Evolutionary conservation across 352 stramenopile species (phyloP).

Genomic region (Phytophthora macrochlamydospora): DNA sequence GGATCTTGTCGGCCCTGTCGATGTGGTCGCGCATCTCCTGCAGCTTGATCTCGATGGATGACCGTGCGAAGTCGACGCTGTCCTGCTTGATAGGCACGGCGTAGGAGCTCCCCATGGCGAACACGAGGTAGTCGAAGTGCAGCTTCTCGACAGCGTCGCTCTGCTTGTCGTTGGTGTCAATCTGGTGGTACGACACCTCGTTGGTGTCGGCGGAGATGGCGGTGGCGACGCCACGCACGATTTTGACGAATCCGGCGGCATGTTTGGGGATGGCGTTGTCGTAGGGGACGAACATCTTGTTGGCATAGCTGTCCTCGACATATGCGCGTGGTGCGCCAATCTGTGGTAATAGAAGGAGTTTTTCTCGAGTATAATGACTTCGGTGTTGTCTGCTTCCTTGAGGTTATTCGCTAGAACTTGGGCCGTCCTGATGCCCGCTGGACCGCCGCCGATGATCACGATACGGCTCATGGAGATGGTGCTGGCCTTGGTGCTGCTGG

Average conservation of each 20-base stretch:
- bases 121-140: slow-evolving; percentile 65
- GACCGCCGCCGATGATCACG: slow-evolving; percentile 32
- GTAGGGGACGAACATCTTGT: slow-evolving; percentile 73
- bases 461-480: slow-evolving; percentile 8
- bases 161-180: slow-evolving; percentile 38
- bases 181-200: slow-evolving; percentile 43
- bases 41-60: slow-evolving; percentile 41
- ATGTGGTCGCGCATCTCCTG: slow-evolving; percentile 46
- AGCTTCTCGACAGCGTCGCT: slow-evolving; percentile 32
- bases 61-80: slow-evolving; percentile 26
- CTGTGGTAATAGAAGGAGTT: slow-evolving; percentile 43
- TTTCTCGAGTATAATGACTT: slow-evolving; percentile 53
- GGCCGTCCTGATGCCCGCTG: slow-evolving; percentile 22
- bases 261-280: slow-evolving; percentile 58
- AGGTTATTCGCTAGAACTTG: slow-evolving; percentile 26
- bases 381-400: slow-evolving; percentile 20
- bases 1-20: slow-evolving; percentile 42
- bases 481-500: too few species aligned
- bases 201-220: slow-evolving; percentile 32
- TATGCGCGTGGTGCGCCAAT: slow-evolving; percentile 45
- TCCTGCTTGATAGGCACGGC: slow-evolving; percentile 57
- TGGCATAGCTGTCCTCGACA: slow-evolving; percentile 49
- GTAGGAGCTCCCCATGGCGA: slow-evolving; percentile 68
- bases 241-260: slow-evolving; percentile 35
- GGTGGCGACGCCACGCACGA: slow-evolving; percentile 47